A percentile compares a stretch with the other conserved stretches of the same genome.
Conservation (phyloP, 2,329 filamentous ascomycete species). For the Fusarium anthophilum region DNA sequence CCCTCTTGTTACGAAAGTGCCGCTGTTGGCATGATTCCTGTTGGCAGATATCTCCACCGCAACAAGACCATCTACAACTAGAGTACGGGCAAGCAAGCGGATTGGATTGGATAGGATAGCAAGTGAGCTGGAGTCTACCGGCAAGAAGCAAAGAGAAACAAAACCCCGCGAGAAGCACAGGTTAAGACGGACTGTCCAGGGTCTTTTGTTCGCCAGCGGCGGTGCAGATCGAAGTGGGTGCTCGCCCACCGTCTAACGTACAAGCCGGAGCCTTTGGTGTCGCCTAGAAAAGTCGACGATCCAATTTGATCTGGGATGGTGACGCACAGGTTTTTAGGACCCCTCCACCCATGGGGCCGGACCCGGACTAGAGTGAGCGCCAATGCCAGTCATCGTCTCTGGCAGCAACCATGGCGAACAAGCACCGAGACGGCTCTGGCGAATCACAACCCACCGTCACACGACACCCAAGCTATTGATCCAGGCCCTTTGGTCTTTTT, state of each 20-base stretch:
- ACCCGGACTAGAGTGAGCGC: constrained; percentile 42
- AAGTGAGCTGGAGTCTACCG: constrained; percentile 11
- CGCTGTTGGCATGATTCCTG: constrained; percentile 29
- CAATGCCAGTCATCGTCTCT: constrained; percentile 45
- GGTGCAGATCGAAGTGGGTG: constrained; percentile 30
- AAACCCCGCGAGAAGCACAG: constrained; percentile 13
- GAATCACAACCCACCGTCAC: constrained; percentile 8
- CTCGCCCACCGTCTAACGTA: constrained; percentile 13
- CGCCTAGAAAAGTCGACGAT: constrained; percentile 37
- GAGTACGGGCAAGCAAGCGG: constrained; percentile 19
- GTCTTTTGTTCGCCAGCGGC: constrained; percentile 38
- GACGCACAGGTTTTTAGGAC: constrained; percentile 44
- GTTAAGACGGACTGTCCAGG: constrained; percentile 3
- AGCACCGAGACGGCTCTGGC: constrained; percentile 1
- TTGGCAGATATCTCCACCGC: constrained; percentile 33
- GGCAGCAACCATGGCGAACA: constrained; percentile 34
- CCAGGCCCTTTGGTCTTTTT: constrained; percentile 18
- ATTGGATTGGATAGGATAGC: constrained; percentile 26
- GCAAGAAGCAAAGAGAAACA: constrained; percentile 10
- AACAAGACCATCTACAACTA: constrained; percentile 34
- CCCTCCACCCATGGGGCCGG: constrained; percentile 38
- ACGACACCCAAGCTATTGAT: constrained; percentile 22
- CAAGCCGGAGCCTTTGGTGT: constrained; percentile 15
- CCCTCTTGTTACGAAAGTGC: constrained; percentile 23
- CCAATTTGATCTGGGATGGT: constrained; percentile 44